Evolutionary conservation across 345 rosid genomes (phyloP), one percentile per base, ranked within the genome.

Genomic region (Xanthoceras sorbifolium): DNA sequence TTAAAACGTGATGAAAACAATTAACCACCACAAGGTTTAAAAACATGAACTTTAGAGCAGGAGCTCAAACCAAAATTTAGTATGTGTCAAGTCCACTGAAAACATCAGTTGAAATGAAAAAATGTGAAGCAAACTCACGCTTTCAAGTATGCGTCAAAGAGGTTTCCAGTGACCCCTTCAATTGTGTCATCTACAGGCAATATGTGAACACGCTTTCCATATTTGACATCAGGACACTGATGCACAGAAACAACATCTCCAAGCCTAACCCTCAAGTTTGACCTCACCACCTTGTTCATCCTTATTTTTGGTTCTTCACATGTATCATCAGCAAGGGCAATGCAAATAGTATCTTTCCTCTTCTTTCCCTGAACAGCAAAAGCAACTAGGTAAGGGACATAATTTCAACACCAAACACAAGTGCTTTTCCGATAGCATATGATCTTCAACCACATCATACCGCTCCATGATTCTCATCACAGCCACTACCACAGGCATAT

Each of bases 141-240:
- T 80, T 93, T 91, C 65, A 94, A 79, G 83, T 86, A 94, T n/a
- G 97, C 97, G 80, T 94, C 98, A 65, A 93, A 94, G 67, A 94
- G 93, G 82, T 89, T 94, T 75, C 97, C 97, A 63, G 97, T 91
- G 61, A 94, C 91, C 10, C 97, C 98, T 84, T 94, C 98, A 71
- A 93, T 83, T 2, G 98, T 87, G 81, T 93, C 98, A 85, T 94
- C 98, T 5, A 94, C 79, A 2, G 97, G 98, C 71, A 94, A 86
- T 31, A 94, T 94, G 87, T 94, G 98, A 11, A 94, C 98, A 76
- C 97, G 95, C 84, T 90, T 91, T 22, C 98, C 97, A 72, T 94
- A 92, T 73, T 94, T 94, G 44, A 94, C 97, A 87, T 91, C 98
- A 15, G 94, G 90, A 74, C 97, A 93, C 54, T 91, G 98, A 77